These are phyloP conservation scores for Trametes punicea DNA, from an alignment of 768 basidiomycete genomes.

Conservation along the genomic window DNA sequence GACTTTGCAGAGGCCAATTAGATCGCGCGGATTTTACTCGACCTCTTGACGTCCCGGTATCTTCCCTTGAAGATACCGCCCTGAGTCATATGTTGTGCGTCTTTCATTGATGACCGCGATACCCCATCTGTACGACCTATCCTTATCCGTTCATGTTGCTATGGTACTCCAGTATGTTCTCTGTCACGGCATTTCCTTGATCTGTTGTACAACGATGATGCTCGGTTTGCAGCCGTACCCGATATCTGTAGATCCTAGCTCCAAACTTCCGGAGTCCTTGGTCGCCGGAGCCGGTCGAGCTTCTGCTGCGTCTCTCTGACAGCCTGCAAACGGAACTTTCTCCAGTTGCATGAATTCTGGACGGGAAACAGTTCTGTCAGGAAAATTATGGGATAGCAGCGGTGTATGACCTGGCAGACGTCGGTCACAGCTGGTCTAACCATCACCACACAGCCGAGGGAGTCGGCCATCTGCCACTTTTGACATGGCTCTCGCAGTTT, in stretches of 20 bases:
- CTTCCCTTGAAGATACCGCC: not conserved
- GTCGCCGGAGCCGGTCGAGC: no score
- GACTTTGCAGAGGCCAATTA: conserved; percentile 60
- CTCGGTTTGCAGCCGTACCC: not conserved
- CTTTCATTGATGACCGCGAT: not conserved
- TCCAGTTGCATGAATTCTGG: not conserved
- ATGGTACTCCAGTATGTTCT: not conserved
- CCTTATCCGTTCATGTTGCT: conserved; percentile 2
- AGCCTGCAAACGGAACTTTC: not conserved
- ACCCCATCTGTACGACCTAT: not conserved
- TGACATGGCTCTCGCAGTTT: conserved; percentile 1
- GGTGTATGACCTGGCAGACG: conserved; percentile 1
- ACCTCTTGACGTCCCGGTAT: not conserved
- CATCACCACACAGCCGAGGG: not conserved
- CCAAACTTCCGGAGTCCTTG: not conserved
- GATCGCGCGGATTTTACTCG: not conserved
- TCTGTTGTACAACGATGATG: conserved; percentile 6
- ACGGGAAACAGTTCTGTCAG: not conserved
- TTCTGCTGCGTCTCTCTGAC: no score
- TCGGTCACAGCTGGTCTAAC: not conserved
- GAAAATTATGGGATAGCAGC: not conserved
- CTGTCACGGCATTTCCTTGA: not conserved
- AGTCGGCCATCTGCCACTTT: conserved; percentile 11
- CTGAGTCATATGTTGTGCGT: not conserved
- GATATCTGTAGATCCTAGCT: no score